These are phyloP conservation scores for Sugiyamaella floridensis DNA, from an alignment of 805 yeast genomes.

Conservation along the genomic window DNA sequence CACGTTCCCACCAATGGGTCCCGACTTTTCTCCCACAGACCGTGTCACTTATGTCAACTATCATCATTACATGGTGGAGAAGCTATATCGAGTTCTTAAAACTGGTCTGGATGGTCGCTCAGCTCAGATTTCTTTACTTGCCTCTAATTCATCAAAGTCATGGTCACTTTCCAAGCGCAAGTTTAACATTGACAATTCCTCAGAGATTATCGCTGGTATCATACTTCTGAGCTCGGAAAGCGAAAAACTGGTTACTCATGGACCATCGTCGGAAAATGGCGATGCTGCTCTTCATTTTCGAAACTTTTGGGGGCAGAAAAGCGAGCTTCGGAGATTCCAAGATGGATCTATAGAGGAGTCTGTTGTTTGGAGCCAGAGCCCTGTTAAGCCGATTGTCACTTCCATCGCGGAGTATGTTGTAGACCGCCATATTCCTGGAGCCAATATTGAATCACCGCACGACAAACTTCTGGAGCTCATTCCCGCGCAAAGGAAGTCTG, in stretches of 20 bases:
- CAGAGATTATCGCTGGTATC: slow-evolving; percentile 47
- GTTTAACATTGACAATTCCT: neutral
- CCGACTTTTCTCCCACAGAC: slow-evolving; percentile 59
- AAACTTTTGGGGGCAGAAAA: slow-evolving; percentile 81
- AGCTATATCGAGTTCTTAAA: slow-evolving; percentile 47
- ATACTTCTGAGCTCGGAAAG: slow-evolving; percentile 62
- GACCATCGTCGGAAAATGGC: slow-evolving; percentile 63
- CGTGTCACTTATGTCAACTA: slow-evolving; percentile 64
- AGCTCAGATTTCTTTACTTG: slow-evolving; percentile 12
- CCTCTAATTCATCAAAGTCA: slow-evolving; percentile 3
- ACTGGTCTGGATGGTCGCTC: slow-evolving; percentile 46
- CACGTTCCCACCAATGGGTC: slow-evolving; percentile 30
- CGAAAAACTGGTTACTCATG: slow-evolving; percentile 79
- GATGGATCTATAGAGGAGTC: slow-evolving; percentile 89
- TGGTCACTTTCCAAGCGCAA: slow-evolving; percentile 12
- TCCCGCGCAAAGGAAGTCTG: slow-evolving; percentile 40
- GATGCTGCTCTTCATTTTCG: slow-evolving; percentile 60
- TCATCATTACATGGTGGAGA: slow-evolving; percentile 58
- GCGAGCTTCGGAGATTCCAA: slow-evolving; percentile 84
- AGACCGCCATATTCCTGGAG: slow-evolving; percentile 48
- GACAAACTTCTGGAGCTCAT: slow-evolving; percentile 8
- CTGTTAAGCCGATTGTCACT: slow-evolving; percentile 54
- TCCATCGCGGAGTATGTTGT: slow-evolving; percentile 60
- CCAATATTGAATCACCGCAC: slow-evolving; percentile 6
- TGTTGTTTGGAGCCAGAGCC: slow-evolving; percentile 68